phyloP scores from a whole-genome alignment of 306 rosid species.

The Dicorynia guianensis region DNA sequence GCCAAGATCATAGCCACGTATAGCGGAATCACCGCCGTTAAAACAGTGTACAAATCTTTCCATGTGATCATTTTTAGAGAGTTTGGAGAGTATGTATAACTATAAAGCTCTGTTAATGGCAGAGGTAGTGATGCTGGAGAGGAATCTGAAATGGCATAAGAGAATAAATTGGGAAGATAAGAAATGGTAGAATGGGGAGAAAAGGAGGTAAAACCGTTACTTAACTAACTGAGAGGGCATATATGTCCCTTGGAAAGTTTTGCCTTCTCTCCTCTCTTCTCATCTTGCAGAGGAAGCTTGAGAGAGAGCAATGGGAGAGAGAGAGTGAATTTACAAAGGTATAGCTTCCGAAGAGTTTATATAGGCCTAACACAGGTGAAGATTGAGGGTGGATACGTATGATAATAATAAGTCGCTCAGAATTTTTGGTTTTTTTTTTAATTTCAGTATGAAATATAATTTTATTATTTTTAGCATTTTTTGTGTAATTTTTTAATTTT shows the following conservation, averaged over 20 bases:
- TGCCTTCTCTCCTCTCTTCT: slow-evolving; percentile 27
- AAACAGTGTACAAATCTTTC: slow-evolving; percentile 80
- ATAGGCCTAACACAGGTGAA: slow-evolving; percentile 41
- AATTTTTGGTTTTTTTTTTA: too few relatives aligned
- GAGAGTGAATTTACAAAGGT: slow-evolving; percentile 26
- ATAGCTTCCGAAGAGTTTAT: slow-evolving; percentile 33
- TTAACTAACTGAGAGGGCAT: slow-evolving; percentile 54
- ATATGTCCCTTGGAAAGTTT: slow-evolving; percentile 38
- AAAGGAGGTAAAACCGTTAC: slow-evolving; percentile 59
- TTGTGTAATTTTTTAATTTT: too few relatives aligned
- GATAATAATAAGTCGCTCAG: background rate
- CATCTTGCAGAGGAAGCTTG: slow-evolving; percentile 39
- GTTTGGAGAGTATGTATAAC: too few relatives aligned
- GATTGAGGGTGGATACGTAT: slow-evolving; percentile 5
- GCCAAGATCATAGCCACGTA: slow-evolving; percentile 98
- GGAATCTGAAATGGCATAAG: slow-evolving; percentile 41
- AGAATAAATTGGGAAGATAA: slow-evolving; percentile 31
- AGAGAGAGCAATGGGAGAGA: background rate
- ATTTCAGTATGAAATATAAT: too few relatives aligned
- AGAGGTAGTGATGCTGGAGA: background rate
- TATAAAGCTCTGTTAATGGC: slow-evolving; percentile 8
- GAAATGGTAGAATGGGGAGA: slow-evolving; percentile 57
- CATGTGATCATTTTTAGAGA: slow-evolving; percentile 63
- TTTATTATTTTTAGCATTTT: too few relatives aligned
- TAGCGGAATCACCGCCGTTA: slow-evolving; percentile 88